phyloP scores from a whole-genome alignment of 2,329 filamentous ascomycete species.

The Lachnellula hyalina region DNA sequence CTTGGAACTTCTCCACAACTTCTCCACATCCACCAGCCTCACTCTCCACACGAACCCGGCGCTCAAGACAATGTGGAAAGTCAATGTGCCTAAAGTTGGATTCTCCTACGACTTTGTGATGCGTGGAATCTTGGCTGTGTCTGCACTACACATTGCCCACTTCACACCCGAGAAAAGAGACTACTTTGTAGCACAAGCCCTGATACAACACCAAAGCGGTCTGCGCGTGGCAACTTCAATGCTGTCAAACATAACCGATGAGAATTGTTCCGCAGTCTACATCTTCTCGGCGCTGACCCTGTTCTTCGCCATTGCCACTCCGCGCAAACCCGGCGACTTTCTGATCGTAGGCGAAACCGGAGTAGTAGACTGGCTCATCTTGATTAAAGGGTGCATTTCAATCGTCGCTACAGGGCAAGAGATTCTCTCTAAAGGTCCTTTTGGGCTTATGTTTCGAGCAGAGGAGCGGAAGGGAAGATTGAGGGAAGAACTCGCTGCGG shows the following conservation, averaged over 20 bases:
- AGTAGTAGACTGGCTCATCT: slow-evolving; percentile 35
- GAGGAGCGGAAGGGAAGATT: slow-evolving; percentile 18
- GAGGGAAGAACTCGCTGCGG: slow-evolving; percentile 6
- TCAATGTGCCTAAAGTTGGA: slow-evolving; percentile 41
- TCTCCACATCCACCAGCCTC: slow-evolving; percentile 42
- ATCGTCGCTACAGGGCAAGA: slow-evolving; percentile 30
- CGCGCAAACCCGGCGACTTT: slow-evolving; percentile 32
- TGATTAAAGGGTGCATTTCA: slow-evolving; percentile 34
- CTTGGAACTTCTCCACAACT: slow-evolving; percentile 50
- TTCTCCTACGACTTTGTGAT: slow-evolving; percentile 44
- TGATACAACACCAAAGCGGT: slow-evolving; percentile 33
- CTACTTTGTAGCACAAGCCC: slow-evolving; percentile 36
- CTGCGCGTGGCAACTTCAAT: slow-evolving; percentile 30
- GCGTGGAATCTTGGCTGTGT: slow-evolving; percentile 43
- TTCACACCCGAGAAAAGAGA: slow-evolving; percentile 34
- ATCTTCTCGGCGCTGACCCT: slow-evolving; percentile 36
- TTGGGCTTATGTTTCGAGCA: slow-evolving; percentile 29
- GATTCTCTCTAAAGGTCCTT: slow-evolving; percentile 7
- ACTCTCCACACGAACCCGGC: slow-evolving; percentile 40
- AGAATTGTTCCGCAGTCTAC: slow-evolving; percentile 35
- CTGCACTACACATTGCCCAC: slow-evolving; percentile 44
- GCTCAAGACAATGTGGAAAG: slow-evolving; percentile 42
- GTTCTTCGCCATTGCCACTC: slow-evolving; percentile 34
- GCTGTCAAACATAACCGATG: slow-evolving; percentile 30
- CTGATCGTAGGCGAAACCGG: slow-evolving; percentile 32